Evolutionary conservation across 495 filamentous ascomycete genomes (phyloP).

Genomic region (Choiromyces venosus): DNA sequence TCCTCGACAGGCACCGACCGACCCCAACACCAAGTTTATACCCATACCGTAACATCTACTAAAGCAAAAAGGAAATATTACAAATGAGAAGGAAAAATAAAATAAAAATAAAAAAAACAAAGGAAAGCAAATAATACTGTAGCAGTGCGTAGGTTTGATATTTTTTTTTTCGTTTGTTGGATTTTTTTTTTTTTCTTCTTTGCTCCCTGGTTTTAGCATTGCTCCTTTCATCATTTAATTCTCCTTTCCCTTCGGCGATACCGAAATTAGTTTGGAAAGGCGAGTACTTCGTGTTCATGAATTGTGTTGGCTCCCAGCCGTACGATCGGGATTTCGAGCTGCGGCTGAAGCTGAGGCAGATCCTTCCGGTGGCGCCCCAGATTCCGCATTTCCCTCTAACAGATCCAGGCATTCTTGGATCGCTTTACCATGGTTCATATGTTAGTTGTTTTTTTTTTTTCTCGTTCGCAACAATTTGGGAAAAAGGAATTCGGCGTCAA

Average conservation of each 20-base stretch:
- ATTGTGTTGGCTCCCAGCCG: slow-evolving; percentile 32
- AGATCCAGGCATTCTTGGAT: slow-evolving; percentile 42
- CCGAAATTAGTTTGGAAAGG: slow-evolving; percentile 14
- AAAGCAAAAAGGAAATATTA: slow-evolving; percentile 24
- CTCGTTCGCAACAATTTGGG: slow-evolving; percentile 12
- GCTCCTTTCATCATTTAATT: slow-evolving; percentile 21
- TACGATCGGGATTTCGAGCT: slow-evolving; percentile 34
- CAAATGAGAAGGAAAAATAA: slow-evolving; percentile 12
- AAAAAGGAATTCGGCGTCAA: slow-evolving; percentile 35
- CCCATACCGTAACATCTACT: slow-evolving; percentile 39
- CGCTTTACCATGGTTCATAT: slow-evolving; percentile 29
- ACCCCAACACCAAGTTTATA: slow-evolving; percentile 43
- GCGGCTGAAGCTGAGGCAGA: slow-evolving; percentile 40
- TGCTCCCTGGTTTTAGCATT: slow-evolving; percentile 24
- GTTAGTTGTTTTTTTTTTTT: slow-evolving; percentile 18
- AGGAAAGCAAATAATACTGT: slow-evolving; percentile 29
- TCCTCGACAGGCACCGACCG: slow-evolving; percentile 38
- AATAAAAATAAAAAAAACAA: slow-evolving; percentile 29
- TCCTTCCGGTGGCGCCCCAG: slow-evolving; percentile 37
- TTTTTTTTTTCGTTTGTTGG: neutral
- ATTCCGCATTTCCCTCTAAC: slow-evolving; percentile 35
- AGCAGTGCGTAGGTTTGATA: slow-evolving; percentile 2
- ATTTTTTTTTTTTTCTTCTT: neutral
- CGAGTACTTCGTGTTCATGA: slow-evolving; percentile 31
- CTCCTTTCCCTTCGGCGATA: slow-evolving; percentile 22